Base-by-base conservation (phyloP, 1,284 basidiomycete genomes). In the Ustilago tritici region DNA sequence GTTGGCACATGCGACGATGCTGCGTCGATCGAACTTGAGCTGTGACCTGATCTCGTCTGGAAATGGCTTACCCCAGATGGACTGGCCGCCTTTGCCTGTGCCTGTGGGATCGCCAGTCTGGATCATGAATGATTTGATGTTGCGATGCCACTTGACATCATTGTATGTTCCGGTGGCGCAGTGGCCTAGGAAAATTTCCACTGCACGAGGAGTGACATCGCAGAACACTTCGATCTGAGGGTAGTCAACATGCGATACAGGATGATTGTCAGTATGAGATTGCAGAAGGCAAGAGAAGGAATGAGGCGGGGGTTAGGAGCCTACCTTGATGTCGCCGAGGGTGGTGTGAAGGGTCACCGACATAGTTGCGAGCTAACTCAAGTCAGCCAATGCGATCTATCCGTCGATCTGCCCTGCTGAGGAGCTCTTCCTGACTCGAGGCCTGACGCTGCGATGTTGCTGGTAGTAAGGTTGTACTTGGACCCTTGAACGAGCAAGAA, bases 41-140 rank as follows among this genome's bases (percentile, higher is more conserved):
- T 76, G 72, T 9, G 69, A 66, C 80, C 93, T 92, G 82, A 93
- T 91, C 87, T 98, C 96, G 84, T 99, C 96, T 61, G 95, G 90
- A 88, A 99, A 99, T 4, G 94, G 93, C 32, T 93, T 94, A 5
- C 93, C 95, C 96, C 97, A 99, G 84, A 91, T 92, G 8, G 93
- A 95, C 82, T 94, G 89, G 5, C 96, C 96, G 7, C 96, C 97
- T 57, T 93, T 89, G 1, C 97, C 96, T 2, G 95, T 99, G 1
- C 97, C 96, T 0, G 94, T 95, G 2, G 95, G 95, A 86, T 99
- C 95, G 55, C 95, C 96, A 0, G 95, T 95, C 90, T 98, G 95
- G 31, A 94, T 90, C 95, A 98, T 98, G 86, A 98, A 98, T 0
- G 74, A 59, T 40, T 74, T 76, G 70, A 84, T 82, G 57, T 84